Evolutionary conservation across 768 basidiomycete species (phyloP).

Genomic region (Termitomyces eurrhizus): DNA sequence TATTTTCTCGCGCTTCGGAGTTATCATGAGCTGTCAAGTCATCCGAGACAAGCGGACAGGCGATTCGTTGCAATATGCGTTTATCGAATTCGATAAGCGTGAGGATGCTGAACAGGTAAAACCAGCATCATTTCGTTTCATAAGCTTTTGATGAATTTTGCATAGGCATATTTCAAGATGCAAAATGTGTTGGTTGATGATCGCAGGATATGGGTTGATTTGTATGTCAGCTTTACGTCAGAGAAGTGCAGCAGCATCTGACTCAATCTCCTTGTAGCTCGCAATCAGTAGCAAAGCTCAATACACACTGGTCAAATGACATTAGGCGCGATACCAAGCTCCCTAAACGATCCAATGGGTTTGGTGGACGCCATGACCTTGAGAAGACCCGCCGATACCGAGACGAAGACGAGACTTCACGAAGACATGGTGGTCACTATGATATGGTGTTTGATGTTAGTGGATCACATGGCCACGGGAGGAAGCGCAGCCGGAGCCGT

Average conservation of each 20-base stretch:
- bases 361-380: constrained; percentile 72
- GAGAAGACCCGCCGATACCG: constrained; percentile 72
- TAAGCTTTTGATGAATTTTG: constrained; percentile 2
- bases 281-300: constrained; percentile 90
- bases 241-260: constrained; percentile 4
- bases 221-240: constrained; percentile 41
- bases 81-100: constrained; percentile 94
- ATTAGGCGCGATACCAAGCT: constrained; percentile 46
- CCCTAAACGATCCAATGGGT: constrained; percentile 37
- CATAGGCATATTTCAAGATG: constrained; percentile 98
- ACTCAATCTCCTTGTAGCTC: constrained; percentile 45
- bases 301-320: constrained; percentile 79
- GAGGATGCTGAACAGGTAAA: constrained; percentile 90
- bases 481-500: constrained; percentile 51
- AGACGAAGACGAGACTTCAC: constrained; percentile 27
- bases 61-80: constrained; percentile 96
- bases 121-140: background rate
- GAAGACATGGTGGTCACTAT: constrained; percentile 37
- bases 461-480: constrained; percentile 32
- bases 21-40: constrained; percentile 96
- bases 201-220: constrained; percentile 98
- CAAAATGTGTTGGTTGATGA: constrained; percentile 98
- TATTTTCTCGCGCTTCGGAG: constrained; percentile 94
- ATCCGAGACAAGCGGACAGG: constrained; percentile 95
- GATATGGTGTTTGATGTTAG: constrained; percentile 81